Base-by-base conservation (phyloP, 2,329 filamentous ascomycete genomes). In the Fusarium burgessii region DNA sequence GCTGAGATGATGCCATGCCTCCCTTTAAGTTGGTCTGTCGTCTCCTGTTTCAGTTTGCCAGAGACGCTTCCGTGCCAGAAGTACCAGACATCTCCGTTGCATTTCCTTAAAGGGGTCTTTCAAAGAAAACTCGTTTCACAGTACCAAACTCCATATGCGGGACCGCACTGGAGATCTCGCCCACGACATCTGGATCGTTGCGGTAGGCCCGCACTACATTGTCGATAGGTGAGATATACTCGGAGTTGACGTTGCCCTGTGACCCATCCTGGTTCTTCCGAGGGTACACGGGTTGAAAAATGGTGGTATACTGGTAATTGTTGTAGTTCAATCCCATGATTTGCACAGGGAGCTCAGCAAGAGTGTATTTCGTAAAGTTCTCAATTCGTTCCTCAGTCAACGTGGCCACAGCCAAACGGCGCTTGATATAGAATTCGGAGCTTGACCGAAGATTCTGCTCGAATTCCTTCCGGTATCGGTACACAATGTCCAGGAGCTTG, bases 371-470 rank as follows among this genome's bases (percentile, higher is more conserved):
- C 12, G 29, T 59, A 1, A 59, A 59, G 14, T 35, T 55, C 23
- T 59, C 29, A 17, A 59, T n/a, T 23, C 57, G 17, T 7, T 43
- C 38, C 15, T 59, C 57, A 6, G 47, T 59, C 23, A 59, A 14
- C 5, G 57, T 59, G 18, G 57, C 47, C 20, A 59, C 38, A 29
- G 57, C 47, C 7, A 59, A 18, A 2, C 47, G 29, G 3, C 57
- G 57, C 17, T 59, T 59, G 29, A 59, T 55, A 12, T 55, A 59
- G 38, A 59, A 59, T 5, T 20, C 47, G 12, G 57, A 59, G 23
- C 57, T 59, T 36, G 23, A 12, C 1, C 23, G 9, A 0, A 59
- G 38, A 1, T 55, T 18, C 8, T 55, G 5, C 0, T 36, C 29
- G 12, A 55, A 55, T 4, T 6, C 3, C 9, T 41, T 15, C 2